A percentile compares a stretch with the other conserved stretches of the same genome.
These are phyloP conservation scores for Leishmania major DNA, from an alignment of 208 protist genomes.

Conservation along the genomic window DNA sequence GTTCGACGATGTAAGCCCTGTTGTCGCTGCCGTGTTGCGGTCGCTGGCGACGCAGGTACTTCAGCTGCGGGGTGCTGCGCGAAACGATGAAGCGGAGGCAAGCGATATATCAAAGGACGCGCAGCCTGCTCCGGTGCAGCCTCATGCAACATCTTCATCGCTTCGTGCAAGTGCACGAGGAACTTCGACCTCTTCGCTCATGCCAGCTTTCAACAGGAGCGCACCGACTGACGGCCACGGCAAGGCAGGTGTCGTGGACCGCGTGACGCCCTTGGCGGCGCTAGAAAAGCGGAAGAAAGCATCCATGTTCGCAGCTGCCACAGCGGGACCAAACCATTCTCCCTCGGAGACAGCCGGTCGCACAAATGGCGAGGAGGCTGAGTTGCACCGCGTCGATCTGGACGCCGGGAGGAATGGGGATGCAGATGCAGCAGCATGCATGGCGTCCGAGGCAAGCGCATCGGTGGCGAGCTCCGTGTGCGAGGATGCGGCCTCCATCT, in stretches of 20 bases:
- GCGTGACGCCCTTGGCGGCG: background rate
- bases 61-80: slow-evolving; percentile 22
- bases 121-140: background rate
- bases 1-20: slow-evolving; percentile 32
- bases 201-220: background rate
- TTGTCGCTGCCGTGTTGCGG: slow-evolving; percentile 35
- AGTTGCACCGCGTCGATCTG: background rate
- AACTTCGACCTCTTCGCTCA: background rate
- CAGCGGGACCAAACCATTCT: no score
- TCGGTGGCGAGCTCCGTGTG: slow-evolving; percentile 24
- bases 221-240: background rate
- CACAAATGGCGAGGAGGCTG: background rate
- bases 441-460: slow-evolving; percentile 10
- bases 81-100: background rate
- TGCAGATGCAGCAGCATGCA: background rate
- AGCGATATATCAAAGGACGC: background rate
- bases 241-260: background rate
- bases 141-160: background rate
- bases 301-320: background rate
- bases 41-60: slow-evolving; percentile 49
- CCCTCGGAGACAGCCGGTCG: background rate
- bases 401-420: background rate
- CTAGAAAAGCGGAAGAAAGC: background rate
- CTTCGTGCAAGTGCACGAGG: background rate
- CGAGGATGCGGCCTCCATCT: slow-evolving; percentile 51